Conservation (phyloP, 2,329 filamentous ascomycete genomes). For the Alternaria viburni region DNA sequence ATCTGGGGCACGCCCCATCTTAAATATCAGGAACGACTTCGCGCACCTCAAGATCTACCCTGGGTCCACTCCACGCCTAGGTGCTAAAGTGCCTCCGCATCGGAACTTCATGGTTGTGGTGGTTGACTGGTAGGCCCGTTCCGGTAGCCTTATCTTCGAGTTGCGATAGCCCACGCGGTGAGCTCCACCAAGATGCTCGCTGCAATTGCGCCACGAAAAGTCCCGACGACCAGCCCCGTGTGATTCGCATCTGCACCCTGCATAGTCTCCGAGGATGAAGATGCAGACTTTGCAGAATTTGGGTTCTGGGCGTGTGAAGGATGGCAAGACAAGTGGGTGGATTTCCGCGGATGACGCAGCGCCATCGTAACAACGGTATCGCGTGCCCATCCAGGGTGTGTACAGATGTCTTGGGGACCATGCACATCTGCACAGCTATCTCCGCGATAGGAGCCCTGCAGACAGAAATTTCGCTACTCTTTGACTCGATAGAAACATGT, state of each 20-base stretch:
- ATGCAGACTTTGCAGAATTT: constrained; percentile 2
- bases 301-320: constrained; percentile 2
- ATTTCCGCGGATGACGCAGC: constrained; percentile 21
- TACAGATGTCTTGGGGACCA: constrained; percentile 2
- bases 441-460: constrained; percentile 19
- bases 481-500: constrained; percentile 44
- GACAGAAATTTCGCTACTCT: constrained; percentile 3
- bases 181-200: constrained; percentile 5
- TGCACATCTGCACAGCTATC: constrained; percentile 12
- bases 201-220: constrained; percentile 5
- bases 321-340: constrained; percentile 10
- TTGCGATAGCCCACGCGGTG: constrained; percentile 19
- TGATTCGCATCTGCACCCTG: constrained; percentile 3
- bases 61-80: constrained; percentile 4
- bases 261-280: neutral
- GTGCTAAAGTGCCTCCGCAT: constrained; percentile 9
- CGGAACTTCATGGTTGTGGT: constrained; percentile 1
- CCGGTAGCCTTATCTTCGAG: constrained; percentile 30
- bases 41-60: constrained; percentile 1
- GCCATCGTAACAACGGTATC: constrained; percentile 14
- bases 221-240: constrained; percentile 3
- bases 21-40: constrained; percentile 11
- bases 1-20: constrained; percentile 17
- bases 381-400: constrained; percentile 14
- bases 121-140: constrained; percentile 22